A percentile compares a stretch with the other conserved stretches of the same genome.
Evolutionary conservation across 768 basidiomycete genomes (phyloP).

Genomic region (Nevesoporus exiguus): DNA sequence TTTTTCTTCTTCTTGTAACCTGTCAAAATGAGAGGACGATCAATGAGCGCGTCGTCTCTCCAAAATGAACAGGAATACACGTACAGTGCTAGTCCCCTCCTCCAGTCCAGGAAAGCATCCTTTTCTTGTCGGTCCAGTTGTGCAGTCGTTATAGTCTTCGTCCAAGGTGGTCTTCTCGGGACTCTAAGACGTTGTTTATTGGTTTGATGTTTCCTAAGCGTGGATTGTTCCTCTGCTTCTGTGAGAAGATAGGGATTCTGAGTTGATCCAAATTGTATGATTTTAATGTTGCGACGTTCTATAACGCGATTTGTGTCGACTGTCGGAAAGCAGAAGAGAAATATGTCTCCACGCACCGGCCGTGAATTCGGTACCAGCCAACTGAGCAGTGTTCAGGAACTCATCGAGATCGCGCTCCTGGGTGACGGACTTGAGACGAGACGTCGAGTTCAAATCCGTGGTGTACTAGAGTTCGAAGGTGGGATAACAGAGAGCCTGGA

Average conservation of each 20-base stretch:
- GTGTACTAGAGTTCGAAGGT: conserved; percentile 51
- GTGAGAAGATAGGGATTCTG: conserved; percentile 87
- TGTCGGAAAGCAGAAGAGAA: neutral
- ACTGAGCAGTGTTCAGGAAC: conserved; percentile 90
- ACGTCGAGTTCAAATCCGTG: conserved; percentile 65
- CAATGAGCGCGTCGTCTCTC: neutral
- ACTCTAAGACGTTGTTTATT: conserved; percentile 77
- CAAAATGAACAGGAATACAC: conserved; percentile 30
- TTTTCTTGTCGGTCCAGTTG: conserved; percentile 89
- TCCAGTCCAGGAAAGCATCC: conserved; percentile 89
- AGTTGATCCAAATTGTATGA: conserved; percentile 53
- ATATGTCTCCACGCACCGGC: conserved; percentile 58
- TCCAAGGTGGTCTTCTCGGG: conserved; percentile 90
- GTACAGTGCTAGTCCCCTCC: conserved; percentile 86
- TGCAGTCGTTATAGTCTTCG: conserved; percentile 65
- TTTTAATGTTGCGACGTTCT: conserved; percentile 81
- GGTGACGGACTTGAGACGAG: conserved; percentile 84
- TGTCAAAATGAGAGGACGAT: conserved; percentile 26
- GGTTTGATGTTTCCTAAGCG: conserved; percentile 68
- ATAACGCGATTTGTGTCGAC: conserved; percentile 3
- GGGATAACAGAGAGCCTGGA: neutral
- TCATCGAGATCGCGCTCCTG: conserved; percentile 96
- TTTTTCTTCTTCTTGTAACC: conserved; percentile 82
- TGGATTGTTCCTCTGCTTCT: conserved; percentile 75
- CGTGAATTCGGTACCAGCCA: conserved; percentile 94